Evolutionary conservation across 441 rosid genomes (phyloP), one percentile per base, ranked within the genome.

Genomic region (Croton laevigatus): DNA sequence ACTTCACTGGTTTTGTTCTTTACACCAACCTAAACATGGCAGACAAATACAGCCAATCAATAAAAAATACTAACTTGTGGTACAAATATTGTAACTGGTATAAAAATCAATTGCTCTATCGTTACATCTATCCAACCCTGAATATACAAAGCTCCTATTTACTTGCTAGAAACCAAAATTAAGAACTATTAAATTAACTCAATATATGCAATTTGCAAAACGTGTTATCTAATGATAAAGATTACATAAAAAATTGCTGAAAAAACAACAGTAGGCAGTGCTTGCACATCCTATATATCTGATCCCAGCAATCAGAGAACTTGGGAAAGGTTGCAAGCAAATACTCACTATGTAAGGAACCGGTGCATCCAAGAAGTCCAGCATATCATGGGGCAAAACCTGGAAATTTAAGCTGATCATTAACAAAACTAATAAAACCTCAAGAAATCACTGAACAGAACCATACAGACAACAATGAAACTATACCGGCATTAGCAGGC

Each of bases 281-380:
- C 12, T 46, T 48, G 12, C 57, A 17, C 17, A 57, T 57, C 13
- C 38, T 27, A 13, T 12, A 20, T 53, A 20, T 23, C 61, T 8
- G 27, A 10, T 12, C 38, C 61, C 5, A 8, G 17, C 8, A 27
- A n/a, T 7, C 45, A 14, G 13, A 48, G 20, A 60, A 9, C 49
- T 44, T 32, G 54, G 64, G 22, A 48, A 5, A 73, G 48, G 32
- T 22, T 19, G 37, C 38, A 65, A 36, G 45, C 65, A 13, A 32
- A 34, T 51, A 84, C 99, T 89, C 78, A 92, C 99, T 64, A 95
- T 81, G 81, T 87, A 95, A 38, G 99, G 99, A 85, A 95, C 98
- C 20, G 99, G 99, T 0, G 98, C 98, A 65, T 95, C 99, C 71
- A 95, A 92, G 82, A 95, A 95, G 80, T 92, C 99, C 78, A 87